Base-by-base conservation (phyloP, 2,329 filamentous ascomycete genomes). In the Exophiala mesophila region DNA sequence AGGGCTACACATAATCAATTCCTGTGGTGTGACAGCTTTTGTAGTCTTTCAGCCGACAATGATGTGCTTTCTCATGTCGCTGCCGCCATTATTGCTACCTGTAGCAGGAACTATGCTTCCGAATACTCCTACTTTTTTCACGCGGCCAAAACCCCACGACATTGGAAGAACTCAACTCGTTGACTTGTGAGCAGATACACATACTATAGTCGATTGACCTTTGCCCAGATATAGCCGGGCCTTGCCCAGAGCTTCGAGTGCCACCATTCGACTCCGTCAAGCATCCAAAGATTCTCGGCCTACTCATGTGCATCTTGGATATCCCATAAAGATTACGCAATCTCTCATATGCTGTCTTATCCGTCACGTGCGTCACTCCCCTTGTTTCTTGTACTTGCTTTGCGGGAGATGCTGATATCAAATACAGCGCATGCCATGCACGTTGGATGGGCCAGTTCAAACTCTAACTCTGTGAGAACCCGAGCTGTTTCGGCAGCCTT, bases 401-500 rank as follows among this genome's bases (percentile, higher is more conserved):
- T 73, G 42, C 75, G 75, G 0, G 77, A 74, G 63, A 24, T n/a
- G n/a, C n/a, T n/a, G n/a, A n/a, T n/a, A n/a, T n/a, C n/a, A n/a
- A n/a, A n/a, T n/a, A 28, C 13, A 38, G 36, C 76, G 41, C 76
- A 78, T 50, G 72, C 75, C 8, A 68, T 78, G 20, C 59, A 77
- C 46, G 64, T 66, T 3, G 61, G 55, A 6, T 63, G 63, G 56
- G 63, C 59, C 35, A 64, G 61, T 16, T 58, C 64, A 10, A 66
- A 66, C 34, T 59, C 63, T 3, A 65, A 65, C 36, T 61, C 59
- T 1, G 63, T 66, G 13, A 50, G 62, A n/a, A 61, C 61, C 5
- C 57, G 65, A 13, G 63, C 63, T 0, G 60, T 67, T 20, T 55
- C 60, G 9, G 58, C 57, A 28, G 58, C 63, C 10, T 40, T 63